Conservation (phyloP, 2,329 filamentous ascomycete species). For the Hymenoscyphus infarciens region DNA sequence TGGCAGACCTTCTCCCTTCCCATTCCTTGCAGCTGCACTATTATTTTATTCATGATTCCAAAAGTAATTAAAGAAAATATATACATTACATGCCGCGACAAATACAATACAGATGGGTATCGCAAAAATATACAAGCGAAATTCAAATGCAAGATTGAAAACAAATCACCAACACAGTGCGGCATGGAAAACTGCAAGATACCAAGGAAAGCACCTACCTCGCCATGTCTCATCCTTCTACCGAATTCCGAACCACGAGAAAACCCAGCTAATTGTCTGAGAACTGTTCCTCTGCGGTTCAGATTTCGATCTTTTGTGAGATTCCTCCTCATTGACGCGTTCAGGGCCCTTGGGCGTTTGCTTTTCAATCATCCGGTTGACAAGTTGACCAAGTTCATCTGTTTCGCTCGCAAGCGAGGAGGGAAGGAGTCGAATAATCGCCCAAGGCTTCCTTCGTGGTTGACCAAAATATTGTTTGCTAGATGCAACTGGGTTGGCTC, state of each 20-base stretch:
- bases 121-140: too few species aligned
- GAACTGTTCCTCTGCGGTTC: background rate
- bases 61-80: too few species aligned
- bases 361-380: background rate
- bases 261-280: background rate
- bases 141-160: background rate
- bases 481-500: background rate
- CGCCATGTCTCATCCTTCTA: background rate
- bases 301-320: background rate
- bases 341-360: background rate
- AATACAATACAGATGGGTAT: too few species aligned
- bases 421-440: conserved; percentile 5
- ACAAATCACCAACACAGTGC: background rate
- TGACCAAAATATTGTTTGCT: conserved; percentile 10
- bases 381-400: background rate
- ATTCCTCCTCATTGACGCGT: background rate
- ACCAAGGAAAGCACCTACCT: background rate
- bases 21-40: too few species aligned
- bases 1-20: too few species aligned
- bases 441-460: conserved; percentile 1
- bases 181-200: background rate
- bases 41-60: too few species aligned
- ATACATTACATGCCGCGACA: too few species aligned
- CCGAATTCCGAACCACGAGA: background rate
- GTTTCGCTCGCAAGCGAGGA: background rate